Percentiles rank a stretch among this genome's conserved stretches.
Evolutionary conservation across 345 rosid species (phyloP).

Genomic region (Boechera divaricarpa): DNA sequence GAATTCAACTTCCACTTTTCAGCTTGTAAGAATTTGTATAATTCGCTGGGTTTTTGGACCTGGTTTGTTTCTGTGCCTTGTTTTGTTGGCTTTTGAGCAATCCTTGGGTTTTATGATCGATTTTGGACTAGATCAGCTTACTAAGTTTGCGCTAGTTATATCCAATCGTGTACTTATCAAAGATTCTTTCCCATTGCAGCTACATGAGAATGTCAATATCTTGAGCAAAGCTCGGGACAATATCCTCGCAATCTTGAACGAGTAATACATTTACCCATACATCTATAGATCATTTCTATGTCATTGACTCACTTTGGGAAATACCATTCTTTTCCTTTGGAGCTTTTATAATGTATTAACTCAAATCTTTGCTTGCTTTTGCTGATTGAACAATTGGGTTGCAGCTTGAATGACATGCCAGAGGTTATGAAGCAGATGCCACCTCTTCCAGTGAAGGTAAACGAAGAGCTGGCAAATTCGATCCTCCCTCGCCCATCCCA

Average conservation of each 20-base stretch:
- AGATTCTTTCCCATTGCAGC: slow-evolving; percentile 49
- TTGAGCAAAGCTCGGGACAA: slow-evolving; percentile 72
- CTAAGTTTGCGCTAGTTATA: not conserved
- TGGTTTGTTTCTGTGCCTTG: slow-evolving; percentile 17
- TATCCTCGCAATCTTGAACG: slow-evolving; percentile 70
- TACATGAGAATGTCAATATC: slow-evolving; percentile 66
- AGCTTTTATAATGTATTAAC: not conserved
- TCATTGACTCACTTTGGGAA: slow-evolving; percentile 10
- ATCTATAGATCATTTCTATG: slow-evolving; percentile 15
- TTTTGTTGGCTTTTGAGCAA: slow-evolving; percentile 17
- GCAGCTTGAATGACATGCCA: slow-evolving; percentile 81
- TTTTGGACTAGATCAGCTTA: not conserved
- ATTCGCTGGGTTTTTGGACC: not conserved
- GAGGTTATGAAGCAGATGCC: slow-evolving; percentile 94
- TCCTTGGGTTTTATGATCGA: not conserved
- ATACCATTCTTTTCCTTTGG: slow-evolving; percentile 1
- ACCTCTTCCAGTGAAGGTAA: slow-evolving; percentile 77
- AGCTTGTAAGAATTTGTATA: slow-evolving; percentile 27
- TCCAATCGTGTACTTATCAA: not conserved
- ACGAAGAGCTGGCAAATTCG: slow-evolving; percentile 73
- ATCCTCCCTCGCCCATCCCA: slow-evolving; percentile 62
- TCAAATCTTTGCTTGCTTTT: not conserved
- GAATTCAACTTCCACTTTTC: slow-evolving; percentile 31
- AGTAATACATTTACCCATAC: slow-evolving; percentile 50
- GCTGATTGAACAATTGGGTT: slow-evolving; percentile 28